These are phyloP conservation scores for Leccinellum luteum DNA, from an alignment of 768 basidiomycete species.

Conservation along the genomic window DNA sequence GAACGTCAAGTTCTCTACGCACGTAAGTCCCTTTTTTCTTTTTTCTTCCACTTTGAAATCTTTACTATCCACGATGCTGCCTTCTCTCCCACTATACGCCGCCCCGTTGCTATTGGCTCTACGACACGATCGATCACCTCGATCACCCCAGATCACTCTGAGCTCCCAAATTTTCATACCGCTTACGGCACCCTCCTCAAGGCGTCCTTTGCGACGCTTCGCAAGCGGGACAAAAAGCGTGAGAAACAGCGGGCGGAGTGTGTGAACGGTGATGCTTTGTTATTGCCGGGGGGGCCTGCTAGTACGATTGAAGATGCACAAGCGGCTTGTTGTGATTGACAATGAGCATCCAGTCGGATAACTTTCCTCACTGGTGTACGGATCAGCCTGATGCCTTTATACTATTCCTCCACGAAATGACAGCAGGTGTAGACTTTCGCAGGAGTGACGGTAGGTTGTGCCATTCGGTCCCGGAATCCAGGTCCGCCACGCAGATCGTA, in stretches of 20 bases:
- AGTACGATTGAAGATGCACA: neutral
- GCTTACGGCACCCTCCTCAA: slow-evolving; percentile 80
- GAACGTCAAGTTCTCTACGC: slow-evolving; percentile 68
- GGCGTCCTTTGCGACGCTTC: slow-evolving; percentile 71
- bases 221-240: slow-evolving; percentile 94
- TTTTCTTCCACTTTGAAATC: neutral
- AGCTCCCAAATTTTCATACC: slow-evolving; percentile 67
- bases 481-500: too few relatives aligned
- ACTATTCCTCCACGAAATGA: neutral
- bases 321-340: neutral
- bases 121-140: neutral
- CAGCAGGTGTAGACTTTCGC: too few relatives aligned
- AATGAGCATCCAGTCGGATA: neutral
- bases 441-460: too few relatives aligned
- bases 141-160: slow-evolving; percentile 53
- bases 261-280: neutral
- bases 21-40: slow-evolving; percentile 42
- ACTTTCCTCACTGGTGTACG: neutral
- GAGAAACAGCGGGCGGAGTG: slow-evolving; percentile 79
- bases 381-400: neutral
- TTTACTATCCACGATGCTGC: neutral
- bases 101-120: neutral
- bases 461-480: too few relatives aligned
- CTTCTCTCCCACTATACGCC: neutral
- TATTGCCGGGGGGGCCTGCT: neutral